These are phyloP conservation scores for Cercospora zeina DNA, from an alignment of 2,329 filamentous ascomycete species.

Conservation along the genomic window DNA sequence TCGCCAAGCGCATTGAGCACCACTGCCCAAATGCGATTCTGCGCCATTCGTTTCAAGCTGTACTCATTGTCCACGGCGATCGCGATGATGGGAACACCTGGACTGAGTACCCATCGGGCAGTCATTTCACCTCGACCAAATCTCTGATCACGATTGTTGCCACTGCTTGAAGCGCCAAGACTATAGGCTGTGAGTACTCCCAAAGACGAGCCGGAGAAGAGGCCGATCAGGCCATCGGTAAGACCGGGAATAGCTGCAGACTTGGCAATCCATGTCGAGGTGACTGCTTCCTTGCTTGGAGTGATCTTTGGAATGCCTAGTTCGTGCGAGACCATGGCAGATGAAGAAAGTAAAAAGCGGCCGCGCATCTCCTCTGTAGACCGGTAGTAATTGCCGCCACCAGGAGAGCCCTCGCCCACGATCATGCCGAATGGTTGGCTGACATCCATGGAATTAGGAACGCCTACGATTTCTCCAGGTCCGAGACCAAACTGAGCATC, in stretches of 20 bases:
- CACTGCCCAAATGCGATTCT: constrained; percentile 81
- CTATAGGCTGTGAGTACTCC: constrained; percentile 82
- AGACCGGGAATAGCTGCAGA: constrained; percentile 67
- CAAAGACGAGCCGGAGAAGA: constrained; percentile 78
- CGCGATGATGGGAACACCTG: constrained; percentile 85
- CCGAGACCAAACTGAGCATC: constrained; percentile 76
- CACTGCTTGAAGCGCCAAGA: constrained; percentile 51
- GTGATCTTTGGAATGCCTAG: constrained; percentile 76
- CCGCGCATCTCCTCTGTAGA: constrained; percentile 72
- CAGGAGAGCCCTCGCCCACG: constrained; percentile 82
- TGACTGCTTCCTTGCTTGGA: constrained; percentile 68
- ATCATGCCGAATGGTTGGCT: constrained; percentile 82
- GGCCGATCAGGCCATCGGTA: constrained; percentile 76
- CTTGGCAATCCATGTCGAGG: constrained; percentile 87
- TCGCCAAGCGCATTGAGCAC: constrained; percentile 93
- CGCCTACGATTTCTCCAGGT: constrained; percentile 70
- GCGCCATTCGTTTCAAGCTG: constrained; percentile 66
- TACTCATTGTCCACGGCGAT: constrained; percentile 83
- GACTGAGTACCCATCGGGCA: constrained; percentile 84
- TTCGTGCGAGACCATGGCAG: constrained; percentile 61
- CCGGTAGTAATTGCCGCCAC: constrained; percentile 77
- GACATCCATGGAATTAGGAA: constrained; percentile 86
- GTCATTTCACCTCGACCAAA: constrained; percentile 75
- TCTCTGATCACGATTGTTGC: constrained; percentile 61
- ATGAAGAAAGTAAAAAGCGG: constrained; percentile 67